Evolutionary conservation across 1,284 basidiomycete genomes (phyloP).

Genomic region (Porogramme epimiltina): DNA sequence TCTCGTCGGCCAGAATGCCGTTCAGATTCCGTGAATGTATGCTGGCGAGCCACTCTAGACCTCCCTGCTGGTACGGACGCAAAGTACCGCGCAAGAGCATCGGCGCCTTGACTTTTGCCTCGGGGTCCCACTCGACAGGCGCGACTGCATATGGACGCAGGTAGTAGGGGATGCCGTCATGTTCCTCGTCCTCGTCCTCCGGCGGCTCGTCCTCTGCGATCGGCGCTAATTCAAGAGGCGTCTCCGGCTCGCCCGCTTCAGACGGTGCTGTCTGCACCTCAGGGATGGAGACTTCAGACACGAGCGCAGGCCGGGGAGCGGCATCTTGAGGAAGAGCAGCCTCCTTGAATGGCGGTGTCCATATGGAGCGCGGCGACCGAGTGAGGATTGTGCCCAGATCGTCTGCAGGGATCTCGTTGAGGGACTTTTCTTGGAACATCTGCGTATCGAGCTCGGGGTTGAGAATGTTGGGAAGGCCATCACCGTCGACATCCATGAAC

Average conservation of each 20-base stretch:
- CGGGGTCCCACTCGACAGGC: constrained; percentile 63
- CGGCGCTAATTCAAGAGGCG: constrained; percentile 2
- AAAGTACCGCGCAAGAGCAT: constrained; percentile 86
- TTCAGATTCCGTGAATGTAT: constrained; percentile 88
- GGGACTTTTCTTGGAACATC: not conserved
- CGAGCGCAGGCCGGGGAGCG: not conserved
- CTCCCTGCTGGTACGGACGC: constrained; percentile 93
- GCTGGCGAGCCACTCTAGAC: constrained; percentile 94
- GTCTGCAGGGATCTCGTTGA: not conserved
- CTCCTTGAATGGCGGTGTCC: not conserved
- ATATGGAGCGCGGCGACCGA: not conserved
- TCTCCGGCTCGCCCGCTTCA: not conserved
- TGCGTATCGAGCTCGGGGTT: not conserved
- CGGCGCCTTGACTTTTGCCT: constrained; percentile 68
- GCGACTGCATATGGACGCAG: constrained; percentile 68
- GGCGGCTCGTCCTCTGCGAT: constrained; percentile 5
- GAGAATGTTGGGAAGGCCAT: not conserved
- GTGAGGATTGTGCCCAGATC: not conserved
- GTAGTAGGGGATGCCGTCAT: constrained; percentile 52
- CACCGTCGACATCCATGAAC: not conserved
- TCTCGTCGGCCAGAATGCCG: constrained; percentile 92
- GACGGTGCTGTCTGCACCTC: not conserved
- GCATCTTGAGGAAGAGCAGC: not conserved
- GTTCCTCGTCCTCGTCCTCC: constrained; percentile 31
- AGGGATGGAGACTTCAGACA: not conserved